A percentile compares a stretch with the other conserved stretches of the same genome.
These are phyloP conservation scores for Trametes hirsuta DNA, from an alignment of 1,284 basidiomycete species.

Conservation along the genomic window DNA sequence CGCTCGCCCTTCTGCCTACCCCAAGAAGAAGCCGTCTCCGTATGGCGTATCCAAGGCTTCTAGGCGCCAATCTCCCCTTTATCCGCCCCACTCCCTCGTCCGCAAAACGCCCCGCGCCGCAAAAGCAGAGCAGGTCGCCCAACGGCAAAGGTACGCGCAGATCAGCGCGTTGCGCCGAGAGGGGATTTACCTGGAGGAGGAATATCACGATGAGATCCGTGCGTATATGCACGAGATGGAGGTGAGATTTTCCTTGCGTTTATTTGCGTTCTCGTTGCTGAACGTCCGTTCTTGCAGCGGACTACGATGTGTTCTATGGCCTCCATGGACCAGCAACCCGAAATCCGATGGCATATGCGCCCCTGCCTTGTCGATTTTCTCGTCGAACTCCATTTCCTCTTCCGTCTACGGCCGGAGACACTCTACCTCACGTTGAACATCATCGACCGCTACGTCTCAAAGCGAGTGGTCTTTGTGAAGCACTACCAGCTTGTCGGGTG, in stretches of 20 bases:
- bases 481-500: constrained; percentile 99
- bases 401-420: constrained; percentile 96
- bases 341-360: constrained; percentile 98
- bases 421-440: constrained; percentile 99
- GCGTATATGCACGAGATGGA: constrained; percentile 98
- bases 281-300: constrained; percentile 50
- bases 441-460: constrained; percentile 98
- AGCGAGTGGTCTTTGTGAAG: constrained; percentile 97
- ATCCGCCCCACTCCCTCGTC: constrained; percentile 45
- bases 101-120: constrained; percentile 67
- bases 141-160: constrained; percentile 70
- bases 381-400: constrained; percentile 97
- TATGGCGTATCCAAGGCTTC: constrained; percentile 67
- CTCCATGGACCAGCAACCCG: constrained; percentile 98
- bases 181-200: constrained; percentile 82
- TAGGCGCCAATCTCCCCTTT: constrained; percentile 48
- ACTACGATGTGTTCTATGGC: constrained; percentile 87
- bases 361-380: constrained; percentile 98
- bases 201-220: constrained; percentile 93
- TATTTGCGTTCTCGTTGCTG: neutral
- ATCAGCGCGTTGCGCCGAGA: constrained; percentile 68
- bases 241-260: constrained; percentile 56
- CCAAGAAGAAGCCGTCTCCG: constrained; percentile 82
- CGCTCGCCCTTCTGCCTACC: constrained; percentile 67
- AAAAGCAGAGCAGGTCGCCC: constrained; percentile 59